A percentile compares a stretch with the other conserved stretches of the same genome.
Evolutionary conservation across 306 rosid species (phyloP).

Genomic region (Canavalia ensiformis): DNA sequence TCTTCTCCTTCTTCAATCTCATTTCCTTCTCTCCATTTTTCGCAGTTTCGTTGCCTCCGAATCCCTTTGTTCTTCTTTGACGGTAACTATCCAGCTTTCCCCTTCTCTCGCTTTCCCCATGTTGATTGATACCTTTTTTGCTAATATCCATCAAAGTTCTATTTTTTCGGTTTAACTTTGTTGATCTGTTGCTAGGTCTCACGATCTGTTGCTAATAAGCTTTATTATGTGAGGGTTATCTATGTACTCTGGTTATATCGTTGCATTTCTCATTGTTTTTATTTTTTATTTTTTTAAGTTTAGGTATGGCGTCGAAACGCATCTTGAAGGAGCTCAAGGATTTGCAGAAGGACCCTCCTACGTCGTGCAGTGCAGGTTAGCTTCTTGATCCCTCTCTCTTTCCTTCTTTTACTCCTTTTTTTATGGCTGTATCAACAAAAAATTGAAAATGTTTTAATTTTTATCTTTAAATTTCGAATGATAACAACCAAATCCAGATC

Average conservation of each 20-base stretch:
- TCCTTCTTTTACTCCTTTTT: not conserved
- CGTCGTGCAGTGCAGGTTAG: constrained; percentile 89
- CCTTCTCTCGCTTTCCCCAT: not conserved
- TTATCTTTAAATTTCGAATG: not conserved
- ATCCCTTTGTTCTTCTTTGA: constrained; percentile 11
- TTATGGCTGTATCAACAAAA: not conserved
- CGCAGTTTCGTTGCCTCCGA: not conserved
- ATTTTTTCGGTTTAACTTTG: not conserved
- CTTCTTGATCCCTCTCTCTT: not conserved
- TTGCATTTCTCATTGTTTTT: constrained; percentile 21
- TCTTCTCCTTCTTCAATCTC: constrained; percentile 30
- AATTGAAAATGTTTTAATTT: not conserved
- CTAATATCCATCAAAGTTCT: constrained; percentile 19
- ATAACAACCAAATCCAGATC: not conserved
- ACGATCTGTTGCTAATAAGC: constrained; percentile 47
- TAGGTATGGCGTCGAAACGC: constrained; percentile 80
- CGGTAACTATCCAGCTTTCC: constrained; percentile 37
- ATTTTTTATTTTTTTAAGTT: not conserved
- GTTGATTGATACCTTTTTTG: not conserved
- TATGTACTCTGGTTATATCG: not conserved
- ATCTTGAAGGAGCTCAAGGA: constrained; percentile 93
- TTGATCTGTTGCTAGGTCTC: constrained; percentile 24
- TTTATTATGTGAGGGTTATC: not conserved
- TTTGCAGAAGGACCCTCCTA: constrained; percentile 92
- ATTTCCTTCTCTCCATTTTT: not conserved